Evolutionary conservation across 345 rosid species (phyloP), one percentile per base, ranked within the genome.

Genomic region (Acer campestre): DNA sequence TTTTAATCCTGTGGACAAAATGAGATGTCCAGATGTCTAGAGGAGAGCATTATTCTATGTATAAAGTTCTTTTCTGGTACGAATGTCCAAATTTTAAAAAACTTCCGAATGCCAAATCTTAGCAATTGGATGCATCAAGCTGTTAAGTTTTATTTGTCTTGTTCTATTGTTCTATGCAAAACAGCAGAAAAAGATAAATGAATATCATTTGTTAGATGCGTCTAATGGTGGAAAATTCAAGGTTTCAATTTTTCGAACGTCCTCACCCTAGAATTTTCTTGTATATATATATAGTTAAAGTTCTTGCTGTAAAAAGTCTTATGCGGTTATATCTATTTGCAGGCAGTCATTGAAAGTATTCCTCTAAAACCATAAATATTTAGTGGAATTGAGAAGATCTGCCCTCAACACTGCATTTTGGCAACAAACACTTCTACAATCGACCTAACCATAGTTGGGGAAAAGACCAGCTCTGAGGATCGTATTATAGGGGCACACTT

Each of bases 401-500:
- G 99, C 71, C 91, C 97, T 80, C 80, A 92, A 46, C 92, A 89
- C 79, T 94, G 99, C 85, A 92, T 96, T 75, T 86, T 96, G 87
- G 98, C 99, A 55, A 84, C 95, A 69, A 96, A 96, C 64, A 94
- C 99, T 76, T 96, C 98, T 67, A 88, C 97, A 4, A 91, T 94
- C 53, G 97, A 92, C 84, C 89, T 96, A 69, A 86, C 91, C 68
- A 42, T 88, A 68, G 78, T 94, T 75, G 99, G 98, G 44, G 93
- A 91, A 78, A 94, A 90, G 84, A 91, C 88, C 49, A 87, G 82
- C 74, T 88, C 97, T 22, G 86, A 92, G 77, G 95, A 88, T 82
- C 97, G 97, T 67, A 90, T 96, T 44, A 82, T 96, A 78, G 99
- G 99, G 7, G 99, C 98, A 42, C 98, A 92, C 76, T 96, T 96